These are phyloP conservation scores for Metroxylon sagu DNA, from an alignment of 176 grass and related monocot species.

Conservation along the genomic window DNA sequence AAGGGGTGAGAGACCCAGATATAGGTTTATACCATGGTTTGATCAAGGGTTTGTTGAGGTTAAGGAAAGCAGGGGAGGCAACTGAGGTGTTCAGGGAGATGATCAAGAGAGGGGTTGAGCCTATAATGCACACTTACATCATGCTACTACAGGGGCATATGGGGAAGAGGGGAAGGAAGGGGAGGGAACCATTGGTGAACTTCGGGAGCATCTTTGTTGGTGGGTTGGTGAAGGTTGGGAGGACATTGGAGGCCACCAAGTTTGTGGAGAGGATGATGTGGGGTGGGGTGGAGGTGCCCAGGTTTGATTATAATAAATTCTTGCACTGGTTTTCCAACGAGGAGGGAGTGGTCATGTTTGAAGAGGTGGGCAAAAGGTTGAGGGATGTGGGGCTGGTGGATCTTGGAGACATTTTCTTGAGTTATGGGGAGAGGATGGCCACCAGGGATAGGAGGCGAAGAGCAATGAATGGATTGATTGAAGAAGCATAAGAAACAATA, in stretches of 20 bases:
- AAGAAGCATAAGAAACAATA: neutral
- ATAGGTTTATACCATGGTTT: constrained; percentile 66
- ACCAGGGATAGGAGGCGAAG: constrained; percentile 68
- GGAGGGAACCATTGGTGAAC: constrained; percentile 52
- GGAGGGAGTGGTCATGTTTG: constrained; percentile 57
- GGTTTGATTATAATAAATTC: constrained; percentile 83
- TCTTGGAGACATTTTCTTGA: constrained; percentile 62
- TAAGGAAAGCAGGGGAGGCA: constrained; percentile 48
- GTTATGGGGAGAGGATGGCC: constrained; percentile 73
- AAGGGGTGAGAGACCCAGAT: constrained; percentile 31
- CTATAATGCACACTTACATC: constrained; percentile 85
- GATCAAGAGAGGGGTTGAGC: constrained; percentile 46
- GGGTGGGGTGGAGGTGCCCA: constrained; percentile 55
- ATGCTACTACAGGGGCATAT: constrained; percentile 81
- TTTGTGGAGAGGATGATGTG: constrained; percentile 76
- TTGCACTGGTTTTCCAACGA: constrained; percentile 64
- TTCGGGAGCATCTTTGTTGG: constrained; percentile 86
- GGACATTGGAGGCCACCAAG: constrained; percentile 61
- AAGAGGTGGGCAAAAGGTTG: constrained; percentile 48
- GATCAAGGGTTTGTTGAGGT: constrained; percentile 72
- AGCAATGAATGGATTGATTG: constrained; percentile 36
- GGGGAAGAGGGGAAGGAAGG: constrained; percentile 77
- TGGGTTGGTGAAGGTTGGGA: constrained; percentile 70
- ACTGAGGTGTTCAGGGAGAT: constrained; percentile 63
- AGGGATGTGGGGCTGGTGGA: constrained; percentile 49